Evolutionary conservation across 495 filamentous ascomycete species (phyloP).

Genomic region (Penicillium salamii): DNA sequence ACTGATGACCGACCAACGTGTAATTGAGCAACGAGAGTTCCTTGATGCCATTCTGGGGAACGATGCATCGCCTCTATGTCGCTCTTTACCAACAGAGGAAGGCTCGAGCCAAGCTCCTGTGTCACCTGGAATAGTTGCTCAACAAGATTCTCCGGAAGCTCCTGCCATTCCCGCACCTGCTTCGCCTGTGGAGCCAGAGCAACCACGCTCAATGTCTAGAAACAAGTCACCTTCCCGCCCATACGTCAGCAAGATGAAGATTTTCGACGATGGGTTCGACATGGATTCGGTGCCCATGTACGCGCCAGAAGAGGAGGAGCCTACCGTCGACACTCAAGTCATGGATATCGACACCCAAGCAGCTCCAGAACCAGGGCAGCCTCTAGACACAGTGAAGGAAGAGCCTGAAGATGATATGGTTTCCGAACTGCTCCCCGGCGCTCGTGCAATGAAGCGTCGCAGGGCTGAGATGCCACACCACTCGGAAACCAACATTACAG

Average conservation of each 20-base stretch:
- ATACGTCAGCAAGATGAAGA: slow-evolving; percentile 66
- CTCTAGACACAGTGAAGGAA: slow-evolving; percentile 26
- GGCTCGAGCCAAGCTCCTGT: slow-evolving; percentile 14
- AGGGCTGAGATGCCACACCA: slow-evolving; percentile 28
- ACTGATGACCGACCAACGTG: slow-evolving; percentile 67
- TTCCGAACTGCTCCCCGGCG: slow-evolving; percentile 65
- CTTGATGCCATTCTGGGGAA: slow-evolving; percentile 82
- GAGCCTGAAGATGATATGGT: slow-evolving; percentile 55
- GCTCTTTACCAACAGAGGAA: slow-evolving; percentile 51
- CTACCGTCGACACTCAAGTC: slow-evolving; percentile 8
- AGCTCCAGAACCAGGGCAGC: slow-evolving; percentile 8
- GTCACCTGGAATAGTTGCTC: background rate
- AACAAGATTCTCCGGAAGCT: background rate
- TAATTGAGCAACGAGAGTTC: slow-evolving; percentile 89
- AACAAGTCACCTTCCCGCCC: slow-evolving; percentile 21
- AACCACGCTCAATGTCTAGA: background rate
- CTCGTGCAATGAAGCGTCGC: slow-evolving; percentile 69
- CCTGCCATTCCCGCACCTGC: background rate
- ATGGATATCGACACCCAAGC: slow-evolving; percentile 27
- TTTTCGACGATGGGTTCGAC: slow-evolving; percentile 63
- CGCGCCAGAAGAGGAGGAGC: slow-evolving; percentile 18
- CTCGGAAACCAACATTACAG: slow-evolving; percentile 6
- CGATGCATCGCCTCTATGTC: slow-evolving; percentile 67
- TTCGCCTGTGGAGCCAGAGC: slow-evolving; percentile 9
- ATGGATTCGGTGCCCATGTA: slow-evolving; percentile 43